Evolutionary conservation across 305 asterid species (phyloP).

Genomic region (Stenogyne calaminthoides): DNA sequence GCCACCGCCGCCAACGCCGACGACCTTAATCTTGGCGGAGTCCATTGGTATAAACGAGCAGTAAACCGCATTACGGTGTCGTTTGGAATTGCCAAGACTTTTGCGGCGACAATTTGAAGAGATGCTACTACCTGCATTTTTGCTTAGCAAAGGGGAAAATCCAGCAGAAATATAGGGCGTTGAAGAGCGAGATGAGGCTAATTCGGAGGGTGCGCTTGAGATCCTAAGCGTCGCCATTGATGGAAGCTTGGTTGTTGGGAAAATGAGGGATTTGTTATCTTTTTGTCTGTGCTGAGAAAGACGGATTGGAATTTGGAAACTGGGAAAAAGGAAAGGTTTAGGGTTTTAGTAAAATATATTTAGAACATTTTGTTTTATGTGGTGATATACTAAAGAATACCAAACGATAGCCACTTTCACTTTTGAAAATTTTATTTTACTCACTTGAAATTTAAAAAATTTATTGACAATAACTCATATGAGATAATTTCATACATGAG

Average conservation of each 20-base stretch:
- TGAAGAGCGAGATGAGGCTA: slow-evolving; percentile 49
- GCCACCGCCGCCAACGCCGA: slow-evolving; percentile 99
- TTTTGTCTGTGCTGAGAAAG: slow-evolving; percentile 3
- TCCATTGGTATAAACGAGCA: slow-evolving; percentile 66
- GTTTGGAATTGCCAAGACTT: slow-evolving; percentile 33
- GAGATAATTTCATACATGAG: too few relatives aligned
- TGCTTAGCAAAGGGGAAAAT: slow-evolving; percentile 43
- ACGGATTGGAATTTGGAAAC: slow-evolving; percentile 21
- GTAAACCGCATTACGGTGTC: slow-evolving; percentile 45
- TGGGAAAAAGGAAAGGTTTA: slow-evolving; percentile 14
- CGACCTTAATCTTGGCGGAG: slow-evolving; percentile 86
- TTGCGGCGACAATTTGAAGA: slow-evolving; percentile 47
- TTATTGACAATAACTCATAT: too few relatives aligned
- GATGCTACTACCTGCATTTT: slow-evolving; percentile 39
- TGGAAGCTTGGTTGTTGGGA: slow-evolving; percentile 13
- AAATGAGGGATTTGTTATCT: slow-evolving; percentile 24
- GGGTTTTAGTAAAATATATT: slow-evolving; percentile 24
- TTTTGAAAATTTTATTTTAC: too few relatives aligned
- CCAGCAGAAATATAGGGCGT: slow-evolving; percentile 42
- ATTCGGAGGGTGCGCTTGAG: slow-evolving; percentile 49
- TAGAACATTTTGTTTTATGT: slow-evolving; percentile 14
- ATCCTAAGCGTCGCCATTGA: slow-evolving; percentile 57
- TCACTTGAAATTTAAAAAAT: too few relatives aligned
- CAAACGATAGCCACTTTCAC: too few relatives aligned
- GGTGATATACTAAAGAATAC: background rate